Evolutionary conservation across 75 land plant species (phyloP).

Genomic region (Adiantum capillusveneris): DNA sequence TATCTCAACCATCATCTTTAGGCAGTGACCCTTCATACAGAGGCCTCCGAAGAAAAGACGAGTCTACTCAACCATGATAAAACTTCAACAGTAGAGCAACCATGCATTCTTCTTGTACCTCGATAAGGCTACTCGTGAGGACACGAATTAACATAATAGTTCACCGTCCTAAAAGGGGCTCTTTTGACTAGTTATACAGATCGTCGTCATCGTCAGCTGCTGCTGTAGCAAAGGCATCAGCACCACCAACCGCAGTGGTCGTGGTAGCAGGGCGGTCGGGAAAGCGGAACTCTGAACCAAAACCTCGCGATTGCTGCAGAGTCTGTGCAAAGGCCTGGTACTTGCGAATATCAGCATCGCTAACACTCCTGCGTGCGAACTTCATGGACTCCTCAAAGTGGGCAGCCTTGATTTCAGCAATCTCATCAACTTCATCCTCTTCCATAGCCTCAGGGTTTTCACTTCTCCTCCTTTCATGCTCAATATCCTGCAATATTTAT

Average conservation of each 20-base stretch:
- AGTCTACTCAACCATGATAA: too few species aligned
- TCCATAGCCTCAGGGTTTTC: conserved; percentile 87
- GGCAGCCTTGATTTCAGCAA: conserved; percentile 55
- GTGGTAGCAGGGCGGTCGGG: conserved; percentile 35
- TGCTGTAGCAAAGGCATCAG: conserved; percentile 42
- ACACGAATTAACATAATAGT: too few species aligned
- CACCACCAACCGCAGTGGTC: conserved; percentile 14
- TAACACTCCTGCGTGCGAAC: conserved; percentile 76
- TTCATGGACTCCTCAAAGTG: conserved; percentile 91
- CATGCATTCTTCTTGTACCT: too few species aligned
- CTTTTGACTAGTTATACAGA: conserved; percentile 36
- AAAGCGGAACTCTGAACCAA: conserved; percentile 77
- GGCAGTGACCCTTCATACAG: too few species aligned
- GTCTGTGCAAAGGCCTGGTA: conserved; percentile 87
- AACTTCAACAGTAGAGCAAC: too few species aligned
- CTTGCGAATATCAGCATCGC: conserved; percentile 85
- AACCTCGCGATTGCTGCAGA: conserved; percentile 75
- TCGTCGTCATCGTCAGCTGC: conserved; percentile 49
- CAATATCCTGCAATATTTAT: conserved; percentile 54
- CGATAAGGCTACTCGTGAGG: too few species aligned
- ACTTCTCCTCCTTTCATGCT: conserved; percentile 43
- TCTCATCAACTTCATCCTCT: conserved; percentile 52
- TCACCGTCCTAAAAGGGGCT: too few species aligned
- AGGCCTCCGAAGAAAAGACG: too few species aligned
- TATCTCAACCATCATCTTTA: too few species aligned